Evolutionary conservation across 75 land plant genomes (phyloP).

Genomic region (Picea glauca): DNA sequence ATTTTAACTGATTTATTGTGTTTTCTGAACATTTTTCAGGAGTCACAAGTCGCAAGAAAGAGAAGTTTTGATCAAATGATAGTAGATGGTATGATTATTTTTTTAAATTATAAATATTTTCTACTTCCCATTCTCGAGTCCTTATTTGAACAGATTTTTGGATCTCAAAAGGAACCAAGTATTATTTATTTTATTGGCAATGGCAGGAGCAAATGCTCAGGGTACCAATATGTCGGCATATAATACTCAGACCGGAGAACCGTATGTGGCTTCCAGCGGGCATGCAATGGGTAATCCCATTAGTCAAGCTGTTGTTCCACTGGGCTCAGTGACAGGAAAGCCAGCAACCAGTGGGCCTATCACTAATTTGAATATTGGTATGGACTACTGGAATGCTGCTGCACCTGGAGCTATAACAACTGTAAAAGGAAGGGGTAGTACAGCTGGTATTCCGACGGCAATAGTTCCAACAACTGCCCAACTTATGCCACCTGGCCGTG

Average conservation of each 20-base stretch:
- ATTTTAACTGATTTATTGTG: neutral
- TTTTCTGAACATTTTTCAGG: constrained; percentile 16
- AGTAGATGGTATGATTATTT: constrained; percentile 45
- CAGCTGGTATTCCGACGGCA: constrained; percentile 16
- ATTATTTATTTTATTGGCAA: constrained; percentile 11
- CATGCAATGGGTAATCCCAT: constrained; percentile 8
- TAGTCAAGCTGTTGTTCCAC: constrained; percentile 13
- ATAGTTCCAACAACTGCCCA: constrained; percentile 22
- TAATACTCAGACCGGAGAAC: constrained; percentile 12
- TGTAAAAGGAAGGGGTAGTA: constrained; percentile 30
- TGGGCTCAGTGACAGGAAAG: constrained; percentile 38
- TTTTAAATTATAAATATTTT: neutral
- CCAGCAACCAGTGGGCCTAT: constrained; percentile 32
- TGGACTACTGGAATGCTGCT: constrained; percentile 76
- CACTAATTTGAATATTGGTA: constrained; percentile 83
- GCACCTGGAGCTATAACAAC: constrained; percentile 28
- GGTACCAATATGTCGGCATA: constrained; percentile 13
- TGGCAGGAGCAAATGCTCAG: constrained; percentile 38
- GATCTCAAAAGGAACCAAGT: neutral
- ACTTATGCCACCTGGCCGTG: constrained; percentile 19
- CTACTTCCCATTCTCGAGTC: neutral
- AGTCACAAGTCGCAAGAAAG: constrained; percentile 32
- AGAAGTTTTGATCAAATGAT: constrained; percentile 73
- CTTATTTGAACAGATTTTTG: neutral
- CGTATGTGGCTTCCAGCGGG: constrained; percentile 5